Conservation (phyloP, 306 rosid genomes). For the Quercus gilva region DNA sequence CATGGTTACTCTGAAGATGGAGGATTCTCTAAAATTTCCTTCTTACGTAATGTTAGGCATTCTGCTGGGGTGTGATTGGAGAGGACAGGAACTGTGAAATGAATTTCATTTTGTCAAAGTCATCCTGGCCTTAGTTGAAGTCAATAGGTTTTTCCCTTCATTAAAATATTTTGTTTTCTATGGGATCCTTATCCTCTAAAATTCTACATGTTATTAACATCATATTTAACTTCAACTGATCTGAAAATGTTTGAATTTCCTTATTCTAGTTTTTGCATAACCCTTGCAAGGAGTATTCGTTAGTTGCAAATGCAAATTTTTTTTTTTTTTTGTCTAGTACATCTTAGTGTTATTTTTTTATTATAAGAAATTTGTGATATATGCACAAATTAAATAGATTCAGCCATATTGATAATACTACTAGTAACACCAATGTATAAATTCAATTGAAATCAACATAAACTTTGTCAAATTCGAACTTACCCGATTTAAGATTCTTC, state of each 20-base stretch:
- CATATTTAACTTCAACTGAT: no score
- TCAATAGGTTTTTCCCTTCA: not conserved
- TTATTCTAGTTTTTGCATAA: not conserved
- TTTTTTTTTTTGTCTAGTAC: not conserved
- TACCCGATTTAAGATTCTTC: constrained; percentile 95
- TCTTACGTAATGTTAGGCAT: not conserved
- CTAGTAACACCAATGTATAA: not conserved
- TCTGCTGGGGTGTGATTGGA: not conserved
- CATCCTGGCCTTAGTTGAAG: not conserved
- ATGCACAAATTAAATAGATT: not conserved
- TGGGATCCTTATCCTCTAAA: not conserved
- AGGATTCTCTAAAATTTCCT: not conserved
- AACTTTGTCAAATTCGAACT: not conserved
- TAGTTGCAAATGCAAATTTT: not conserved
- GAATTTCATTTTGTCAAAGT: not conserved
- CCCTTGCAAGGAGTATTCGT: not conserved
- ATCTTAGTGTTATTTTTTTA: not conserved
- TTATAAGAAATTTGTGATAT: not conserved
- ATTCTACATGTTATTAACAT: not conserved
- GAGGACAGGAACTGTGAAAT: not conserved
- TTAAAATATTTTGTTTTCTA: not conserved
- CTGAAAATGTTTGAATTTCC: not conserved
- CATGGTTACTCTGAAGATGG: no score
- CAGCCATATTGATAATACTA: not conserved
- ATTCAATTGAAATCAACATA: not conserved